Evolutionary conservation across 176 grass and related monocot genomes (phyloP).

Genomic region (Tuctoria greenei): DNA sequence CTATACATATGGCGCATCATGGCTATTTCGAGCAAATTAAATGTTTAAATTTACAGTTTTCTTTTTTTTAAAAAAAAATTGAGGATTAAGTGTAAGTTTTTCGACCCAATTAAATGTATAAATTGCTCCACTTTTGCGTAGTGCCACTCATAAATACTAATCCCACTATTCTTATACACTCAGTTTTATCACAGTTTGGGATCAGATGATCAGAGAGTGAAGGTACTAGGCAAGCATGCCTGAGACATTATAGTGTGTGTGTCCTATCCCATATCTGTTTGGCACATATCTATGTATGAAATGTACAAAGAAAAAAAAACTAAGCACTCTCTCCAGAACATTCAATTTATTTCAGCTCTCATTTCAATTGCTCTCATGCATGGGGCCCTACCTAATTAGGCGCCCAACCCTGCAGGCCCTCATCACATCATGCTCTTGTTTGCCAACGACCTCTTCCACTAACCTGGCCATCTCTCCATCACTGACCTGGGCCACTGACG

Average conservation of each 20-base stretch:
- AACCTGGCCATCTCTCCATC: not conserved
- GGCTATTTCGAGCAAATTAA: too few relatives aligned
- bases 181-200: not conserved
- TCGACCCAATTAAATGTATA: not conserved
- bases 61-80: too few relatives aligned
- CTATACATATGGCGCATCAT: constrained; percentile 13
- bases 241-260: not conserved
- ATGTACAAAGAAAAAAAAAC: not conserved
- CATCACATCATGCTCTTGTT: constrained; percentile 27
- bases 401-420: constrained; percentile 5
- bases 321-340: too few relatives aligned
- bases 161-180: not conserved
- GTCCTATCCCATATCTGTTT: constrained; percentile 23
- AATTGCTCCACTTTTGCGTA: not conserved
- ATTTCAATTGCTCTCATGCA: constrained; percentile 36
- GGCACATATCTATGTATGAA: not conserved
- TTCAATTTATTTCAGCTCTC: constrained; percentile 38
- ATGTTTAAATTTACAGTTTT: not conserved
- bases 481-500: not conserved
- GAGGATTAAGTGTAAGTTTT: not conserved
- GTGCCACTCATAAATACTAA: too few relatives aligned
- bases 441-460: constrained; percentile 29
- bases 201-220: not conserved
- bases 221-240: not conserved
- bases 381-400: constrained; percentile 4